These are phyloP conservation scores for Botrytis paeoniae DNA, from an alignment of 2,329 filamentous ascomycete genomes.

Conservation along the genomic window DNA sequence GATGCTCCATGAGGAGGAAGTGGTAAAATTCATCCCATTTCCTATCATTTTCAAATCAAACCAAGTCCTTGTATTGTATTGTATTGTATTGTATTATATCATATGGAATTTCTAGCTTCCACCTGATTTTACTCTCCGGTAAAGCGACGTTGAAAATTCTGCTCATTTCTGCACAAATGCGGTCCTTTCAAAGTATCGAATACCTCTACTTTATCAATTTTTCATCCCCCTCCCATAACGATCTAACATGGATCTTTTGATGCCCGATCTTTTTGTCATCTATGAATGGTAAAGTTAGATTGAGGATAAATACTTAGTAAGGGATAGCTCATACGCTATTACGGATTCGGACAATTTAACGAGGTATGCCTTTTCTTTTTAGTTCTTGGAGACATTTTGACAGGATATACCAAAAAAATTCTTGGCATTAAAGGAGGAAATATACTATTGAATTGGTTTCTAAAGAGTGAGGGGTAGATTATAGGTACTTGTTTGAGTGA, in stretches of 20 bases:
- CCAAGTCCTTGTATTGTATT: background rate
- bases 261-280: background rate
- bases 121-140: background rate
- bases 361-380: background rate
- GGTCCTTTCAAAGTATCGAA: background rate
- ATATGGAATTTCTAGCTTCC: background rate
- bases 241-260: background rate
- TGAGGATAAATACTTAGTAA: background rate
- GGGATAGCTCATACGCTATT: no score
- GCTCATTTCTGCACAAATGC: background rate
- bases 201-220: background rate
- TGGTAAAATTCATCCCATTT: background rate
- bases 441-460: no score
- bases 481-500: background rate
- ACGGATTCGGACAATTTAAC: background rate
- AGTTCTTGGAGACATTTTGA: no score
- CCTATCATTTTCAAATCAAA: background rate
- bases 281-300: background rate
- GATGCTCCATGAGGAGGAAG: background rate
- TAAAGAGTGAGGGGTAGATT: no score
- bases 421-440: no score
- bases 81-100: background rate
- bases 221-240: background rate
- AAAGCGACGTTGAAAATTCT: background rate
- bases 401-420: no score